Percentiles rank a stretch among this genome's conserved stretches.
These are phyloP conservation scores for Lactarius vividus DNA, from an alignment of 768 basidiomycete species.

Conservation along the genomic window DNA sequence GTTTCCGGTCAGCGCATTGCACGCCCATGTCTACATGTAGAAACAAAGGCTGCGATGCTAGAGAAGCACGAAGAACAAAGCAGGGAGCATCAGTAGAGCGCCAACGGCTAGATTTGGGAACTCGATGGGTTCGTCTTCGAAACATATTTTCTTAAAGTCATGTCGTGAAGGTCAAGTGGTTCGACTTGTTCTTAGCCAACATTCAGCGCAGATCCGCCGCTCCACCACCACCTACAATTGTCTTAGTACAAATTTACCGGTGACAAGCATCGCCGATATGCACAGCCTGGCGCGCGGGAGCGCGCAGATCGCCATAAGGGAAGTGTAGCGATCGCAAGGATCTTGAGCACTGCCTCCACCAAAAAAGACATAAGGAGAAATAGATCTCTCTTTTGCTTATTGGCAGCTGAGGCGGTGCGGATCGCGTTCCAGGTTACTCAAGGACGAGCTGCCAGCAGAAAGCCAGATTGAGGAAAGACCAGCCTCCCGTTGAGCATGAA, in stretches of 20 bases:
- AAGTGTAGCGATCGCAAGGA: not conserved
- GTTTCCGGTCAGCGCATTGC: not conserved
- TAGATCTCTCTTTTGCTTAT: not conserved
- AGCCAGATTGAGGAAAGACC: not conserved
- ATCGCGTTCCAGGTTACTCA: not conserved
- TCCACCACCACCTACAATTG: not conserved
- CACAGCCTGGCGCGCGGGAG: not conserved
- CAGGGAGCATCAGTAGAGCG: not conserved
- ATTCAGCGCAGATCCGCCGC: not conserved
- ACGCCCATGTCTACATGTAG: not conserved
- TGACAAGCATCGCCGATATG: slow-evolving; percentile 15
- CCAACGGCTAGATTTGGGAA: slow-evolving; percentile 7
- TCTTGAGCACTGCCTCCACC: not conserved
- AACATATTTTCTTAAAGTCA: not conserved
- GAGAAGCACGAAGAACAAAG: slow-evolving; percentile 12
- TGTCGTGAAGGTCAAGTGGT: not conserved
- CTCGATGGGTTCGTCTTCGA: not conserved
- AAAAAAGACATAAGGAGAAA: not conserved
- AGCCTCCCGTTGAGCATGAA: not conserved
- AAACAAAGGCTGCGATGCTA: slow-evolving; percentile 5
- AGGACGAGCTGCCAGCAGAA: not conserved
- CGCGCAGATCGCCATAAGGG: slow-evolving; percentile 4
- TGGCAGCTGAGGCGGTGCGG: not conserved
- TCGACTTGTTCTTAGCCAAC: not conserved
- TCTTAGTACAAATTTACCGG: not conserved